Evolutionary conservation across 2,329 filamentous ascomycete species (phyloP).

Genomic region (Fusarium oligoseptatum): DNA sequence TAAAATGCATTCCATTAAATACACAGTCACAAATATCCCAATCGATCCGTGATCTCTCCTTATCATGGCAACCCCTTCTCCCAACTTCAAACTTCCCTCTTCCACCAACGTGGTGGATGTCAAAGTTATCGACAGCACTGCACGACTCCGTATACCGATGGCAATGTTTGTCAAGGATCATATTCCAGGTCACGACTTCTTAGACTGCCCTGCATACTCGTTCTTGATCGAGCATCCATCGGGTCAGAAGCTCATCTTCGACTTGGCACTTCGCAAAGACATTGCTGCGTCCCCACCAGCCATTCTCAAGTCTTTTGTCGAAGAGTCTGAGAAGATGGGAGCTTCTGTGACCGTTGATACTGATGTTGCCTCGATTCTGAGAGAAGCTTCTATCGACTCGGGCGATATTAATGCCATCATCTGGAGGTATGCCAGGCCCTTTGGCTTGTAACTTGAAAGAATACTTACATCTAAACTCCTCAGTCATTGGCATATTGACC

Average conservation of each 20-base stretch:
- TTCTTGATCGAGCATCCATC: slow-evolving; percentile 25
- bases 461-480: neutral
- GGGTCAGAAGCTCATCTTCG: slow-evolving; percentile 20
- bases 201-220: slow-evolving; percentile 1
- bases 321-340: neutral
- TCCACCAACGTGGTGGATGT: slow-evolving; percentile 4
- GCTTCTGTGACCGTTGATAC: slow-evolving; percentile 2
- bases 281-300: slow-evolving; percentile 15
- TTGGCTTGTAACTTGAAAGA: neutral
- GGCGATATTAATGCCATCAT: slow-evolving; percentile 22
- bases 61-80: neutral
- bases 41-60: neutral
- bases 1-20: no score
- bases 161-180: neutral
- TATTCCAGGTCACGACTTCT: neutral
- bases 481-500: slow-evolving; percentile 34
- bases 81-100: neutral
- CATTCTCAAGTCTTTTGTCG: neutral
- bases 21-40: no score
- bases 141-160: neutral
- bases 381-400: neutral
- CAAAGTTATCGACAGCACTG: slow-evolving; percentile 1
- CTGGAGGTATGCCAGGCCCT: slow-evolving; percentile 22
- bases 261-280: slow-evolving; percentile 22
- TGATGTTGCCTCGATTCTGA: slow-evolving; percentile 27